phyloP scores from a whole-genome alignment of 2,329 filamentous ascomycete genomes.

The Penicillium oxalicum region DNA sequence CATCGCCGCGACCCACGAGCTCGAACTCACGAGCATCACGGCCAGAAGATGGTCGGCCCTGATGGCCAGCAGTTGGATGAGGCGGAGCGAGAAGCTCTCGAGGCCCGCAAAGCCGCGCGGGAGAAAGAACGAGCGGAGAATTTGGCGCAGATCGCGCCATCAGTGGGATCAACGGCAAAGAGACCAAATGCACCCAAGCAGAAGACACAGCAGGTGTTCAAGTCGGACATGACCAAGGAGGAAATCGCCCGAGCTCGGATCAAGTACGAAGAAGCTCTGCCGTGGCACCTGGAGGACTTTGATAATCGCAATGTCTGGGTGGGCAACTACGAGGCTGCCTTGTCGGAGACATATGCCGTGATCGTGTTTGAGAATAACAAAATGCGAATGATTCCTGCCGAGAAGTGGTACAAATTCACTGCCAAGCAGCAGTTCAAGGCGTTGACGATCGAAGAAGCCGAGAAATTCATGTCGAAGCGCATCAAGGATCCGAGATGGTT shows the following conservation, averaged over 20 bases:
- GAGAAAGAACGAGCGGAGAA: conserved; percentile 82
- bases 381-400: conserved; percentile 82
- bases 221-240: conserved; percentile 69
- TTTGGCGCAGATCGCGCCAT: conserved; percentile 86
- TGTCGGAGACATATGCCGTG: conserved; percentile 75
- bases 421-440: conserved; percentile 59
- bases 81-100: conserved; percentile 54
- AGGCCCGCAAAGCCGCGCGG: conserved; percentile 63
- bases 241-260: conserved; percentile 60
- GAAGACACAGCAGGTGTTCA: conserved; percentile 79
- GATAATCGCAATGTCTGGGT: conserved; percentile 94
- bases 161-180: conserved; percentile 62
- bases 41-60: conserved; percentile 35
- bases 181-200: conserved; percentile 63
- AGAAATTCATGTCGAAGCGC: conserved; percentile 75
- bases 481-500: conserved; percentile 74
- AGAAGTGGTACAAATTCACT: conserved; percentile 80
- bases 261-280: conserved; percentile 88
- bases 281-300: conserved; percentile 95
- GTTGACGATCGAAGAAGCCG: conserved; percentile 76
- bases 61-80: conserved; percentile 56
- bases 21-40: conserved; percentile 49
- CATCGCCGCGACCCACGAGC: conserved; percentile 81
- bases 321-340: conserved; percentile 79
- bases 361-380: conserved; percentile 65